These are phyloP conservation scores for Ocimum tenuiflorum DNA, from an alignment of 257 asterid genomes.

Conservation along the genomic window DNA sequence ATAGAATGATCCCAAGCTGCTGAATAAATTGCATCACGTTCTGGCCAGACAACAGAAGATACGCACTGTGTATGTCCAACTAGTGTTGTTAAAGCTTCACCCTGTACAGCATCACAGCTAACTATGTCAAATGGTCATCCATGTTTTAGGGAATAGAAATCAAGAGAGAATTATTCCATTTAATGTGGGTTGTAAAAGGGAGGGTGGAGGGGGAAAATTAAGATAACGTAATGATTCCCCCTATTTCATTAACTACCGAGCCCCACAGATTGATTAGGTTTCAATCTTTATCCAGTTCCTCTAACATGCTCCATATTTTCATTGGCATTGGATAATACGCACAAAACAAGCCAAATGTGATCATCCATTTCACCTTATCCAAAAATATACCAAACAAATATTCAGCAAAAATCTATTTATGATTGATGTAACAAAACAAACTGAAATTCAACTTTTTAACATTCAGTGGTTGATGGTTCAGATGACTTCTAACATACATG, in stretches of 20 bases:
- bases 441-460: too few species aligned
- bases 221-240: neutral
- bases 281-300: neutral
- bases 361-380: neutral
- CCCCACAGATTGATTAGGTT: neutral
- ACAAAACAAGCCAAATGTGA: neutral
- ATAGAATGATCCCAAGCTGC: constrained; percentile 97
- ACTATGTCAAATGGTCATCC: constrained; percentile 6
- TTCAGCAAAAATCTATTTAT: neutral
- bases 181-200: neutral
- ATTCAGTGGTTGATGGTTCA: neutral
- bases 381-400: neutral
- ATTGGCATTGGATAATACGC: neutral
- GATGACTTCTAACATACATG: neutral
- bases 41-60: constrained; percentile 82
- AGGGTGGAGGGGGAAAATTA: neutral
- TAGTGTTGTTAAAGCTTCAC: constrained; percentile 64
- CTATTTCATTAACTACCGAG: neutral
- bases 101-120: constrained; percentile 39
- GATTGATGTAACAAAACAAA: neutral
- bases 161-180: neutral
- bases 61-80: constrained; percentile 93
- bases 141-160: neutral
- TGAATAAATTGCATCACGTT: constrained; percentile 58
- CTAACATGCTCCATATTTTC: neutral